phyloP scores from a whole-genome alignment of 176 grass and related monocot species.

The Alopecurus myosuroides region DNA sequence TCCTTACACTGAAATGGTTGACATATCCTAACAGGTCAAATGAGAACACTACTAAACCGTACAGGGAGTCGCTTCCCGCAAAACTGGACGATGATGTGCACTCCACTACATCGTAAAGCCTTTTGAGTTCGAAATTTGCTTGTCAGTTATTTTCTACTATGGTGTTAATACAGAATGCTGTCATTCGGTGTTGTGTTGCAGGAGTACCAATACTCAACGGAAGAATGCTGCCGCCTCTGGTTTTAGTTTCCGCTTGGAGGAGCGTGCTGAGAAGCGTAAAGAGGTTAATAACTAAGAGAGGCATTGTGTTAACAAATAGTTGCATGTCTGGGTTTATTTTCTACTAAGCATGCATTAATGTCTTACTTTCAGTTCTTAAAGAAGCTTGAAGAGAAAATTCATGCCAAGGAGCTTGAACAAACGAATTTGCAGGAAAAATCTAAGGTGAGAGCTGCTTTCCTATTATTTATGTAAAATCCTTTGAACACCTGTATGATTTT shows the following conservation, averaged over 20 bases:
- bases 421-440: constrained; percentile 88
- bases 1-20: constrained; percentile 20
- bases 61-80: constrained; percentile 21
- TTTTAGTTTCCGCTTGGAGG: constrained; percentile 82
- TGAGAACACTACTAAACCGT: constrained; percentile 28
- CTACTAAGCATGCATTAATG: background rate
- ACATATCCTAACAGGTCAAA: constrained; percentile 36
- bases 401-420: constrained; percentile 83
- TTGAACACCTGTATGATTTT: background rate
- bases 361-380: constrained; percentile 65
- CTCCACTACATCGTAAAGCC: constrained; percentile 69
- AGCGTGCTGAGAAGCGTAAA: constrained; percentile 95
- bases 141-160: background rate
- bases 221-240: constrained; percentile 40
- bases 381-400: constrained; percentile 91
- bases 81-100: constrained; percentile 63
- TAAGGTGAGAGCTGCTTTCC: constrained; percentile 45
- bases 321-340: constrained; percentile 5
- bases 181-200: constrained; percentile 18
- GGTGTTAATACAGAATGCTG: background rate
- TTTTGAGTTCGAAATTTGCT: constrained; percentile 2
- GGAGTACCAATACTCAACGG: constrained; percentile 55
- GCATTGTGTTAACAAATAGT: background rate
- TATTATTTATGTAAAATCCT: constrained; percentile 16
- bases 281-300: constrained; percentile 45